Evolutionary conservation across 352 stramenopile species (phyloP), one percentile per base, ranked within the genome.

Genomic region (Pythium monospermum): DNA sequence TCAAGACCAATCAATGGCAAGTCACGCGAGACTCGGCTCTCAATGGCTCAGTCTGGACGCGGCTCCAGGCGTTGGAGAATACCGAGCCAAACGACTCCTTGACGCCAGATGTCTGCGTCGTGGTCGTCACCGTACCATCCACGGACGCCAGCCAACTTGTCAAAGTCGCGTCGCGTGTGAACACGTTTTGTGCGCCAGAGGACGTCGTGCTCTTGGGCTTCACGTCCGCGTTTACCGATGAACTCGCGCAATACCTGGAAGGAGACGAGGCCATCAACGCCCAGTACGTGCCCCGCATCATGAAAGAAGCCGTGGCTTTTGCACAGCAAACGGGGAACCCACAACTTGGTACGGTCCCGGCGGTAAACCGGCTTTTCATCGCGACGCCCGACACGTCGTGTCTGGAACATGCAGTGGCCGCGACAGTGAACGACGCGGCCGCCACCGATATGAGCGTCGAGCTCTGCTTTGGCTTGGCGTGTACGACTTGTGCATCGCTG

Each of bases 131-230:
- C 10, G 27, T 16, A 1, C 25, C 25, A 12, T 48, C 39, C 11
- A 49, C 43, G 16, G 21, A 57, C 22, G 36, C 42, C 6, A n/a
- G 28, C 19, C 10, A 16, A 23, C 35, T 64, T n/a, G 31, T 59
- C 19, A 27, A 46, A 26, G 7, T 58, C n/a, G 30, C 42, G 11
- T 16, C 22, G 4, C 38, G 37, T 13, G 22, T 55, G 3, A 28
- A 55, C 8, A 37, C 32, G 25, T 61, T 66, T 35, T 66, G 59
- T 33, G 41, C 25, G 11, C 18, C 45, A 11, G 5, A 46, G 13
- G 59, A 61, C 26, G 26, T 59, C 12, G 31, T 58, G 10, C 15
- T 66, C 8, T 22, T 66, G 6, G 59, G 51, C 8, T 58, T 61
- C 35, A 57, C 52, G 15, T 21, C 37, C 10, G 28, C 46, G 21